Percentiles rank a stretch among this genome's conserved stretches.
phyloP scores from a whole-genome alignment of 2,329 filamentous ascomycete species.

The Scytalidium sp. region DNA sequence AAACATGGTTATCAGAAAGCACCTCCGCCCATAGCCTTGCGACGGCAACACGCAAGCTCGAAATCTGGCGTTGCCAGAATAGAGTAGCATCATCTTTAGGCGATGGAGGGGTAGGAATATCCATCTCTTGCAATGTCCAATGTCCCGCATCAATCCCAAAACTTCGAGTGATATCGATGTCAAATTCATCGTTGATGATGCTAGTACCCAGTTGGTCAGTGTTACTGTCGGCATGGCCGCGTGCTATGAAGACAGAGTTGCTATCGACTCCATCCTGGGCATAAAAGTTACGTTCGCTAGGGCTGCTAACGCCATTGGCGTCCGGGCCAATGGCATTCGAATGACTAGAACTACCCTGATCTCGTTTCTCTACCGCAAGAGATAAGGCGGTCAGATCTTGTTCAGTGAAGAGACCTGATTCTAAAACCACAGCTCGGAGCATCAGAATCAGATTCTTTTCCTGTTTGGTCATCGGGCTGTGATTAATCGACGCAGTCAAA shows the following conservation, averaged over 20 bases:
- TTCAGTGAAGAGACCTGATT: conserved; percentile 60
- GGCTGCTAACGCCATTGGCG: neutral
- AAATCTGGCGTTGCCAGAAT: conserved; percentile 23
- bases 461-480: conserved; percentile 33
- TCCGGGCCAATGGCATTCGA: conserved; percentile 34
- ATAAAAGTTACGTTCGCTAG: conserved; percentile 30
- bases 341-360: conserved; percentile 30
- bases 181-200: conserved; percentile 41
- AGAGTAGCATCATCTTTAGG: neutral
- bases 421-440: conserved; percentile 56
- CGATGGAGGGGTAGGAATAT: conserved; percentile 1
- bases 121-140: neutral
- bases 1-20: conserved; percentile 61
- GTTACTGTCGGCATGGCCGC: neutral
- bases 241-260: neutral
- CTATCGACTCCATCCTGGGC: neutral
- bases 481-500: neutral
- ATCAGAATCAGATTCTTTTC: conserved; percentile 54
- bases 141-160: neutral
- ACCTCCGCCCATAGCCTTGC: conserved; percentile 60
- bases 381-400: conserved; percentile 38
- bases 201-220: neutral
- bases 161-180: neutral
- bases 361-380: conserved; percentile 29
- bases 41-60: conserved; percentile 54